phyloP scores from a whole-genome alignment of 192 early-diverging fungal species.

The Allomyces macrogynus region DNA sequence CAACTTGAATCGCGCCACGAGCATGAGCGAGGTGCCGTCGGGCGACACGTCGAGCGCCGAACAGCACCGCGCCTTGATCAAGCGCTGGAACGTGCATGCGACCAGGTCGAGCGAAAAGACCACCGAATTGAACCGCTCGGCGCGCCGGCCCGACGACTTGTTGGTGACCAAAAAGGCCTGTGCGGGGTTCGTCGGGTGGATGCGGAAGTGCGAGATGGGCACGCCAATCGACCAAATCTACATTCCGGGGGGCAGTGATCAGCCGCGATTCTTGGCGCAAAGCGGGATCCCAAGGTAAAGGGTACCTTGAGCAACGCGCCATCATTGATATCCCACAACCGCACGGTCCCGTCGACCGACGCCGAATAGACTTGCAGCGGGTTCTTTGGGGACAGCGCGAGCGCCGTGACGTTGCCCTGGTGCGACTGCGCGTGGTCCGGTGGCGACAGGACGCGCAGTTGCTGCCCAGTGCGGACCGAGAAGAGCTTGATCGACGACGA shows the following conservation, averaged over 20 bases:
- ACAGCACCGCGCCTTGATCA: constrained; percentile 14
- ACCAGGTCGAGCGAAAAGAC: constrained; percentile 9
- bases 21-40: constrained; percentile 22
- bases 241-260: too few relatives aligned
- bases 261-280: too few relatives aligned
- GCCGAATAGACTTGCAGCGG: constrained; percentile 33
- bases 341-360: constrained; percentile 40
- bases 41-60: constrained; percentile 18
- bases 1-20: constrained; percentile 17
- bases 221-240: constrained; percentile 25
- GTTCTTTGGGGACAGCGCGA: constrained; percentile 28
- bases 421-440: constrained; percentile 20
- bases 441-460: constrained; percentile 25
- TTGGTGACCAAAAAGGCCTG: constrained; percentile 13
- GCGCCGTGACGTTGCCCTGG: constrained; percentile 19
- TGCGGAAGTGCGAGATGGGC: constrained; percentile 26
- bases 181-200: constrained; percentile 19
- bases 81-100: constrained; percentile 8
- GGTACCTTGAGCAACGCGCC: constrained; percentile 29
- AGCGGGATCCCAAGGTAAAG: too few relatives aligned
- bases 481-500: constrained; percentile 19
- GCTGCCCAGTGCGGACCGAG: constrained; percentile 29
- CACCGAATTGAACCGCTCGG: constrained; percentile 17
- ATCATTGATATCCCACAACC: constrained; percentile 44
- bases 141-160: neutral